phyloP scores from a whole-genome alignment of 2,329 filamentous ascomycete species.

The Stagonosporopsis rhizophila region DNA sequence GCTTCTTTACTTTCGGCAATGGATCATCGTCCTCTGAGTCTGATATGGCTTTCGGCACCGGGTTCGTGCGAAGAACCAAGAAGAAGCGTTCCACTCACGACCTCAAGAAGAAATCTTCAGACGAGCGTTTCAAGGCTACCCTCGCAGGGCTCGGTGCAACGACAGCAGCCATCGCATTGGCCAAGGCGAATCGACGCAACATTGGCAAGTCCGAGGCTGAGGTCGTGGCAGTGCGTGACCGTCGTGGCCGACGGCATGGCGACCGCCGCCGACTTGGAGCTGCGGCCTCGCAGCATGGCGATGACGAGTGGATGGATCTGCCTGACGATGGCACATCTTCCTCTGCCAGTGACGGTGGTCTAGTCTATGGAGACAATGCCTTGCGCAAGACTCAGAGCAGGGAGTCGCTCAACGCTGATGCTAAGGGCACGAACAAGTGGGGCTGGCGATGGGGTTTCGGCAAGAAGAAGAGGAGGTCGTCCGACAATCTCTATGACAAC shows the following conservation, averaged over 20 bases:
- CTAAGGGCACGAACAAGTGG: conserved; percentile 64
- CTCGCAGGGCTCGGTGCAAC: conserved; percentile 57
- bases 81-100: conserved; percentile 29
- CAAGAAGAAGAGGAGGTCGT: conserved; percentile 52
- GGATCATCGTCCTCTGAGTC: conserved; percentile 55
- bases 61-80: conserved; percentile 36
- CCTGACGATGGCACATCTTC: conserved; percentile 48
- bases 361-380: conserved; percentile 66
- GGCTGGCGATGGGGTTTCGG: conserved; percentile 66
- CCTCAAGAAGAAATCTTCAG: conserved; percentile 49
- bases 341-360: conserved; percentile 61
- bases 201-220: conserved; percentile 42
- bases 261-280: conserved; percentile 27
- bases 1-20: conserved; percentile 60
- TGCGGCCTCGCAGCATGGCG: conserved; percentile 49
- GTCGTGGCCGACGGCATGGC: conserved; percentile 31
- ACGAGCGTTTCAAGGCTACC: conserved; percentile 56
- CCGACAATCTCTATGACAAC: conserved; percentile 45
- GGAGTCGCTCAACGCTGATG: conserved; percentile 62
- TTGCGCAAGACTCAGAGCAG: conserved; percentile 52
- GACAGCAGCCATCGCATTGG: conserved; percentile 56
- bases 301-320: conserved; percentile 56
- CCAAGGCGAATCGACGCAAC: conserved; percentile 43
- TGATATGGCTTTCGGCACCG: conserved; percentile 56
- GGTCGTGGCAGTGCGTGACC: conserved; percentile 46